Evolutionary conservation across 78 protist genomes (phyloP).

Genomic region (Corallochytrium limacisporum): DNA sequence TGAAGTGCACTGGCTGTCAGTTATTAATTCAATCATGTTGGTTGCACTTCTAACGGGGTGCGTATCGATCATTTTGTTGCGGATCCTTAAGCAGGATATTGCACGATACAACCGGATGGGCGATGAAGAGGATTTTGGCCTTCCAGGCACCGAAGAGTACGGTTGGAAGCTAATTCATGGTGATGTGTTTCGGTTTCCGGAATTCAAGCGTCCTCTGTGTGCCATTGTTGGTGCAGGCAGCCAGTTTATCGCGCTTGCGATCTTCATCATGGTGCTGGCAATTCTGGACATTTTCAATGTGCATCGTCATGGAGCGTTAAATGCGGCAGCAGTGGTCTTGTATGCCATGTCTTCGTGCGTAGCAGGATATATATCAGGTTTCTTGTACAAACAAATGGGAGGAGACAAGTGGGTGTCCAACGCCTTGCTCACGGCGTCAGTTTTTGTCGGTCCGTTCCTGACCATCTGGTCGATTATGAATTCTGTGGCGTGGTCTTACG

Average conservation of each 20-base stretch:
- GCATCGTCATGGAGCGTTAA: conserved; percentile 72
- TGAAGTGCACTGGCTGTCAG: conserved; percentile 92
- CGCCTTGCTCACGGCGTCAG: conserved; percentile 59
- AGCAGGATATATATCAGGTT: conserved; percentile 46
- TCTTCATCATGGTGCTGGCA: conserved; percentile 53
- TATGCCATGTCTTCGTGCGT: conserved; percentile 74
- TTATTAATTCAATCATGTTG: conserved; percentile 82
- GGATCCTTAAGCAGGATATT: conserved; percentile 78
- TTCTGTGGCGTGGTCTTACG: conserved; percentile 60
- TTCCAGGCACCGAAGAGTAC: conserved; percentile 66
- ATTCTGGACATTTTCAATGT: conserved; percentile 73
- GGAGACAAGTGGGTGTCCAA: conserved; percentile 84
- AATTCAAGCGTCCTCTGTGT: conserved; percentile 43
- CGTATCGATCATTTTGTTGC: conserved; percentile 72
- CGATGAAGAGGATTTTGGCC: conserved; percentile 47
- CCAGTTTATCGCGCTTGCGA: conserved; percentile 64
- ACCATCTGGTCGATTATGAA: conserved; percentile 60
- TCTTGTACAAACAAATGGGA: conserved; percentile 50
- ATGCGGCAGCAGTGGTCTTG: conserved; percentile 69
- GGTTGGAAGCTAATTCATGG: conserved; percentile 96
- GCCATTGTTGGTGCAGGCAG: conserved; percentile 64
- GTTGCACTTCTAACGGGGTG: conserved; percentile 86
- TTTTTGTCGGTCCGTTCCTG: conserved; percentile 67
- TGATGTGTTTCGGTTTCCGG: conserved; percentile 95
- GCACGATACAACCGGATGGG: conserved; percentile 46